Evolutionary conservation across 2,329 filamentous ascomycete species (phyloP).

Genomic region (Sporothrix globosa): DNA sequence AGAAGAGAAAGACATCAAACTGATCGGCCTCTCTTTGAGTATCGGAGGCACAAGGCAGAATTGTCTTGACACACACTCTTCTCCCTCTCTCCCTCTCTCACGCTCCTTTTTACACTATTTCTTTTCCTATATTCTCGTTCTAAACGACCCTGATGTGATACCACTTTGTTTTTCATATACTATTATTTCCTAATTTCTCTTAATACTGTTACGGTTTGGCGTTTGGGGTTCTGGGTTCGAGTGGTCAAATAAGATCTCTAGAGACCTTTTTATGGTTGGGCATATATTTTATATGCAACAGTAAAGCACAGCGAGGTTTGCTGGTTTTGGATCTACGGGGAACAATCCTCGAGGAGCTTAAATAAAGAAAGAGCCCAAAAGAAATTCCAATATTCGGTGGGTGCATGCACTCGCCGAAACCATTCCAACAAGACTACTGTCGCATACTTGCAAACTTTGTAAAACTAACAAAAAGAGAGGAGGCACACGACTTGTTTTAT

Average conservation of each 20-base stretch:
- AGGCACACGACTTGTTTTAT: background rate
- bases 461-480: background rate
- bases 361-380: background rate
- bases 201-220: background rate
- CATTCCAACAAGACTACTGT: background rate
- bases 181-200: background rate
- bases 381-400: slow-evolving; percentile 12
- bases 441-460: background rate
- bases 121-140: slow-evolving; percentile 11
- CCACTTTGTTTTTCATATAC: slow-evolving; percentile 4
- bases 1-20: slow-evolving; percentile 51
- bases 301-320: background rate
- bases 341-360: background rate
- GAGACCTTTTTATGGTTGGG: background rate
- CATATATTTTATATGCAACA: background rate
- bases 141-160: slow-evolving; percentile 27
- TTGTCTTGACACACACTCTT: too few relatives aligned
- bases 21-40: background rate
- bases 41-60: too few relatives aligned
- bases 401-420: background rate
- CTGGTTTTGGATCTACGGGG: background rate
- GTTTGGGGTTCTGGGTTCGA: background rate
- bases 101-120: slow-evolving; percentile 7
- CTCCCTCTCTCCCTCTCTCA: background rate
- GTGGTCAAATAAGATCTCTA: background rate